Evolutionary conservation across 2,329 filamentous ascomycete genomes (phyloP), one percentile per base, ranked within the genome.

Genomic region (Pseudogymnoascus sp.): DNA sequence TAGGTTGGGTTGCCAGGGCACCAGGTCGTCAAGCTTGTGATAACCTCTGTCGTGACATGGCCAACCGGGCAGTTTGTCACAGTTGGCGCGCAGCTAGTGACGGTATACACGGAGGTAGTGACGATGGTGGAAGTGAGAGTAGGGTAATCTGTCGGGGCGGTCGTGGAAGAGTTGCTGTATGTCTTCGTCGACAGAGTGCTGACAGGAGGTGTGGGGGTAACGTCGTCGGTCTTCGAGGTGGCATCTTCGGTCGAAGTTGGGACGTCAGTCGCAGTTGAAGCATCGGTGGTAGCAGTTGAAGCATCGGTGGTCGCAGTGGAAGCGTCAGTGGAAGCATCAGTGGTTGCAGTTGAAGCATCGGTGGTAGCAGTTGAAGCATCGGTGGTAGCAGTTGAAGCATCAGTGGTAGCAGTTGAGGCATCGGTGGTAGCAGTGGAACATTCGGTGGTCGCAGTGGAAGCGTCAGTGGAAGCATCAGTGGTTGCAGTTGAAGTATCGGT

Each of bases 31-130:
- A 77, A 79, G 40, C 79, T 50, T 28, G 76, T 67, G 34, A 81
- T 73, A 1, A 72, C 72, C 66, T 77, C 73, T 2, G 78, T 79
- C 14, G 74, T 75, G 37, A 78, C 72, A 36, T 73, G 69, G 42
- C 72, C 72, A 6, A 65, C 79, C 28, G 82, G 82, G 77, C 83
- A 86, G 75, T 83, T 75, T 42, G 78, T 77, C 31, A 81, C 73
- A 63, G 75, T 75, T 38, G 78, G 68, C 4, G 73, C 78, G 68
- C 81, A 82, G 67, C 76, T 79, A 62, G 78, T 83, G 72, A 84
- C 75, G 62, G 82, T 84, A 67, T 76, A 75, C 65, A 78, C 71
- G 1, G 74, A 71, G 44, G 82, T 84, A 64, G 77, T 78, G 75
- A 76, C 81, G 70, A 84, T 73, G 60, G 81, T 82, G 2, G 79